Evolutionary conservation across 2,329 filamentous ascomycete species (phyloP), one percentile per base, ranked within the genome.

Genomic region (Knufia petricola): DNA sequence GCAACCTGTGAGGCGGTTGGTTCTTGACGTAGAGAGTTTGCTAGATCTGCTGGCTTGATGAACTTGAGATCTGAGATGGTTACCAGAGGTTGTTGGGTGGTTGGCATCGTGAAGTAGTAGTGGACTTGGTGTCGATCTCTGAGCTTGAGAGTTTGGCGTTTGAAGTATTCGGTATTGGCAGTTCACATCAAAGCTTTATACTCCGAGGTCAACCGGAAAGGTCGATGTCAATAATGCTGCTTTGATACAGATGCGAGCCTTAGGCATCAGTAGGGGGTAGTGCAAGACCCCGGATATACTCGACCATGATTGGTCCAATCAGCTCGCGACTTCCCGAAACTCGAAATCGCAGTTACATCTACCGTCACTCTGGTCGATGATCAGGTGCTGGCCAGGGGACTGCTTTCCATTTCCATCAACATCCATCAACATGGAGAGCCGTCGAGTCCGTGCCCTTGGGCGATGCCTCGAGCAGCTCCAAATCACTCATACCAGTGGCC

Each of bases 11-110:
- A 49, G 64, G 68, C 50, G 42, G 64, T 61, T 46, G 59, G 66
- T 58, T 73, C 69, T 12, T 73, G 70, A 20, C 81, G 73, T 13
- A 90, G 74, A 44, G 80, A 72, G 17, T 77, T 68, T 0, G 84
- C 80, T 46, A 94, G 79, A n/a, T 74, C 69, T 54, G 84, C 73
- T 30, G 82, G 81, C 8, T 77, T 75, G 59, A 94, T 81, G 62
- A 79, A 81, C 58, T 76, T 70, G 28, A 94, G 74, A 39, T 68
- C 74, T 32, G 77, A 72, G 48, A 89, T 73, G 4, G 77, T 78
- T 43, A 78, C 67, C 63, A 74, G 75, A n/a, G 74, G 40, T 6
- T 52, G 39, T 28, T 44, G 37, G 4, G 49, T 52, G 12, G 50
- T 45, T n/a, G 48, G 10, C 34, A 46, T 50, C 12, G 34, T 30